phyloP scores from a whole-genome alignment of 192 early-diverging fungal genomes.

The Chytriomyces sp. region DNA sequence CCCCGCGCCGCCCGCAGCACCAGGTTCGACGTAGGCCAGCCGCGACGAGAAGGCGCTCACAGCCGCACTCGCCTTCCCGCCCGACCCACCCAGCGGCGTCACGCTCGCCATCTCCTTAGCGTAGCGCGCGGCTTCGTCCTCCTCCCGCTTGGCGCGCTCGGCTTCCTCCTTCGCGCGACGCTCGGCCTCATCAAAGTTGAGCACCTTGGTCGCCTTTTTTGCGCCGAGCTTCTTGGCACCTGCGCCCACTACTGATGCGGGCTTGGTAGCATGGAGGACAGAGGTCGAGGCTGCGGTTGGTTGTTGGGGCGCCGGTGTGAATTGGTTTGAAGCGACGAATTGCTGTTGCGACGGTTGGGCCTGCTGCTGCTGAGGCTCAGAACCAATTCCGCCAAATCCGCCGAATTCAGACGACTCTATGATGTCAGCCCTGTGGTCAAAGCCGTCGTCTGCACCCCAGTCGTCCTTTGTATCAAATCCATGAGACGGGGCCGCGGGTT shows the following conservation, averaged over 20 bases:
- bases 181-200: slow-evolving; percentile 92
- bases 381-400: too few species aligned
- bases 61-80: neutral
- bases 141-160: slow-evolving; percentile 59
- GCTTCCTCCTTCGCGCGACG: slow-evolving; percentile 84
- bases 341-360: slow-evolving; percentile 32
- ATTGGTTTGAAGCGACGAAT: neutral
- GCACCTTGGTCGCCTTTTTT: slow-evolving; percentile 77
- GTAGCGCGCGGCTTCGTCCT: slow-evolving; percentile 36
- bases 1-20: slow-evolving; percentile 12
- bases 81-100: slow-evolving; percentile 16
- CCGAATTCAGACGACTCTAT: neutral
- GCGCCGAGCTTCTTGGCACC: slow-evolving; percentile 79
- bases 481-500: neutral
- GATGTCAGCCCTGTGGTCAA: neutral
- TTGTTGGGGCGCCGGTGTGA: neutral
- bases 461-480: too few species aligned
- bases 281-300: neutral
- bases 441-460: neutral
- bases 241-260: slow-evolving; percentile 2
- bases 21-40: slow-evolving; percentile 49
- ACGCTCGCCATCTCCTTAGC: slow-evolving; percentile 40
- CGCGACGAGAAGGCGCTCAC: slow-evolving; percentile 37
- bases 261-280: neutral
- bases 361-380: slow-evolving; percentile 24